Percentiles rank a stretch among this genome's conserved stretches.
Evolutionary conservation across 2,329 filamentous ascomycete genomes (phyloP).

Genomic region (Bipolaris cookei): DNA sequence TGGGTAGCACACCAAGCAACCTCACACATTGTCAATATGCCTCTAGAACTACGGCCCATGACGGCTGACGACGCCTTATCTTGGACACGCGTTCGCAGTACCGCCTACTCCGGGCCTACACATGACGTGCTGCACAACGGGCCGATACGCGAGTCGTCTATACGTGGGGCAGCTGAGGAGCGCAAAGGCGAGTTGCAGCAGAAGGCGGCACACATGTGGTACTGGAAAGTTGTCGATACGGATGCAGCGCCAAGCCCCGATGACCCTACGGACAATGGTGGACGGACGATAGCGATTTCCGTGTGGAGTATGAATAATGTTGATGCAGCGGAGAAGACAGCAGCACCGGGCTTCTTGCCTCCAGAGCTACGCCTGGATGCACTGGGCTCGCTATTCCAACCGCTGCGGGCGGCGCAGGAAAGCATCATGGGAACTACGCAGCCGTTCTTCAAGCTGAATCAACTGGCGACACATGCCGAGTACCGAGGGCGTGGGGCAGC

Average conservation of each 20-base stretch:
- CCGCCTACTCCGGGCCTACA: slow-evolving; percentile 42
- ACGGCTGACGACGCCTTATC: slow-evolving; percentile 31
- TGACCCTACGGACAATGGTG: slow-evolving; percentile 32
- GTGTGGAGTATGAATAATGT: slow-evolving; percentile 37
- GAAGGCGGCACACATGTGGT: slow-evolving; percentile 29
- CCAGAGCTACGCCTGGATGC: slow-evolving; percentile 60
- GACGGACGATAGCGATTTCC: slow-evolving; percentile 37
- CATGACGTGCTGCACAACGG: slow-evolving; percentile 35
- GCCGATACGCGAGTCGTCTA: slow-evolving; percentile 33
- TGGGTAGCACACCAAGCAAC: neutral
- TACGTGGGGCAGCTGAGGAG: slow-evolving; percentile 33
- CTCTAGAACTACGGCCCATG: slow-evolving; percentile 31
- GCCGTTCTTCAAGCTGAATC: slow-evolving; percentile 40
- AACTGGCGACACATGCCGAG: slow-evolving; percentile 46
- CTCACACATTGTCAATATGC: slow-evolving; percentile 25
- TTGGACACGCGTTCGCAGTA: slow-evolving; percentile 37
- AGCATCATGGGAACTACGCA: slow-evolving; percentile 35
- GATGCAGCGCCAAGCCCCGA: slow-evolving; percentile 30
- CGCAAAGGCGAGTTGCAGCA: slow-evolving; percentile 29
- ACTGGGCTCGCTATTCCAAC: slow-evolving; percentile 33
- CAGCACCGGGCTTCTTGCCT: slow-evolving; percentile 72
- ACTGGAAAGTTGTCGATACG: slow-evolving; percentile 44
- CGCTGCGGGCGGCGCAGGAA: slow-evolving; percentile 29
- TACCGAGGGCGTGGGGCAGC: slow-evolving; percentile 52
- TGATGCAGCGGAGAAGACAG: neutral